These are phyloP conservation scores for Phytopythium delawarense DNA, from an alignment of 352 stramenopile species.

Conservation along the genomic window DNA sequence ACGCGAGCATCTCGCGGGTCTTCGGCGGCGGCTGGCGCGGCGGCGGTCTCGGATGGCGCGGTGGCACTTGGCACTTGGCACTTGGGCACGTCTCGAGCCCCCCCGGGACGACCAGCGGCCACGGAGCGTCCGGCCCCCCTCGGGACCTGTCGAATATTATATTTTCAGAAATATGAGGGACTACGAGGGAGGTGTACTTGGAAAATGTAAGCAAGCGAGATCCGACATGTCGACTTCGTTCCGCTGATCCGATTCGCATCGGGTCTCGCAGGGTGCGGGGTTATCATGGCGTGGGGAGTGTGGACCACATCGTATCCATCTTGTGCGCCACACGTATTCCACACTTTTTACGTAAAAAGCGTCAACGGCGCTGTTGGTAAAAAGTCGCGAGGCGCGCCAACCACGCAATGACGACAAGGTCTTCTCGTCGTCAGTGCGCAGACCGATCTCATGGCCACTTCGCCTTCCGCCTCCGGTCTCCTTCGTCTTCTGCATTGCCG, in stretches of 20 bases:
- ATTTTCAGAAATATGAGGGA: neutral
- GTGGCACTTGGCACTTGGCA: neutral
- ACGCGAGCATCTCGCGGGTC: constrained; percentile 42
- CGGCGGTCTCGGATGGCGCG: neutral
- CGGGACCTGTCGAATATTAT: neutral
- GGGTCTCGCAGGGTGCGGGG: too few species aligned
- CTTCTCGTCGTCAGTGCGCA: neutral
- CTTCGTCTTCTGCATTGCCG: neutral
- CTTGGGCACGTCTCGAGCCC: neutral
- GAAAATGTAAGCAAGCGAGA: constrained; percentile 2
- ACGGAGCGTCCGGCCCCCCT: neutral
- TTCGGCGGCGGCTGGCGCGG: too few species aligned
- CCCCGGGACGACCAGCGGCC: neutral
- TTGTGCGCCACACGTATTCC: neutral
- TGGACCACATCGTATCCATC: neutral
- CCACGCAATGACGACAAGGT: neutral
- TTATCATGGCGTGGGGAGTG: neutral
- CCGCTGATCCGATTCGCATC: constrained; percentile 13
- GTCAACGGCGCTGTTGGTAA: neutral
- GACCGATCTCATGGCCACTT: neutral
- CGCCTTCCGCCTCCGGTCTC: neutral
- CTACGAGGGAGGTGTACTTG: neutral
- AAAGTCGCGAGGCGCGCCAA: neutral
- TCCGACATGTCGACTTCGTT: constrained; percentile 14
- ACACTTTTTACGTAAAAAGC: neutral